Percentiles rank a stretch among this genome's conserved stretches.
Conservation (phyloP, 2,329 filamentous ascomycete genomes). For the Botrytis sinoallii region DNA sequence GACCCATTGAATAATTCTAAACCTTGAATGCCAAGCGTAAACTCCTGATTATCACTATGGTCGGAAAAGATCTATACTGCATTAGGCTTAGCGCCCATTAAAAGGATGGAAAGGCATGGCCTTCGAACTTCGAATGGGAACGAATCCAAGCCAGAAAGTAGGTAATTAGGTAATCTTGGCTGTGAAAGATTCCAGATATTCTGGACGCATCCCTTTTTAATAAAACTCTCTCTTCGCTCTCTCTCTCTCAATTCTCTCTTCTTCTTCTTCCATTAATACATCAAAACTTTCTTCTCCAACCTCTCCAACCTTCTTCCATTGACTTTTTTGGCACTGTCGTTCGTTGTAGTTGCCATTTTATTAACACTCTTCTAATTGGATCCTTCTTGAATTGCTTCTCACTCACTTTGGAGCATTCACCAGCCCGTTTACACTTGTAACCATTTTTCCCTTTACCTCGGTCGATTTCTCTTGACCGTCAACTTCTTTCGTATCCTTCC, state of each 20-base stretch:
- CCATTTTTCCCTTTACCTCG: not conserved
- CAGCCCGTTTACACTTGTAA: constrained; percentile 4
- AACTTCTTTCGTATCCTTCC: not conserved
- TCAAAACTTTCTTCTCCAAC: constrained; percentile 7
- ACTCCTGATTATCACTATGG: constrained; percentile 5
- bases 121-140: not conserved
- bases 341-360: constrained; percentile 30
- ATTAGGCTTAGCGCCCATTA: not conserved
- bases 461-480: constrained; percentile 8
- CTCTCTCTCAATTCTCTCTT: not conserved
- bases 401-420: constrained; percentile 29
- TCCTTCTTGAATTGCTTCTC: constrained; percentile 26
- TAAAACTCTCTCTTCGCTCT: not conserved
- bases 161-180: not conserved
- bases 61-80: not conserved
- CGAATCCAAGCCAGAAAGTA: not conserved
- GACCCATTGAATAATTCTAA: constrained; percentile 4
- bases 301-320: constrained; percentile 2
- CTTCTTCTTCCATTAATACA: not conserved
- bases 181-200: not conserved
- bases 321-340: constrained; percentile 22
- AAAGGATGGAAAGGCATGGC: not conserved
- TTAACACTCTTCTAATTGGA: constrained; percentile 23
- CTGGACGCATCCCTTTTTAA: not conserved
- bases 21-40: constrained; percentile 11